Evolutionary conservation across 2,329 filamentous ascomycete species (phyloP), one percentile per base, ranked within the genome.

Genomic region (Cordyceps fumosorosea): DNA sequence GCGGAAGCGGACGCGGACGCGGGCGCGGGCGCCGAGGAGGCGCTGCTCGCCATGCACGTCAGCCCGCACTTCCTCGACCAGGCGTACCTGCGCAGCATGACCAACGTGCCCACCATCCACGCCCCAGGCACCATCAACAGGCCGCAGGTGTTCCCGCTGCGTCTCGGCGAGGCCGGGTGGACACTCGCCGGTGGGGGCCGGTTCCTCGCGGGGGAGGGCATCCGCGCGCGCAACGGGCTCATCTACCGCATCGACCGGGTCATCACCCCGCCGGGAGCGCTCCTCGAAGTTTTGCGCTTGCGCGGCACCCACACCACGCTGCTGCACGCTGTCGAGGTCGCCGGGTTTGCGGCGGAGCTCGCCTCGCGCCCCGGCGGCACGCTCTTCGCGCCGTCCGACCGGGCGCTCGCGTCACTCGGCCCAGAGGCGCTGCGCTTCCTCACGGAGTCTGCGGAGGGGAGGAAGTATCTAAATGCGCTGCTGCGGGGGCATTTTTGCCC

Each of bases 381-480:
- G 16, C 44, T 62, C 7, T 62, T 57, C n/a, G 60, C 60, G 8
- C 60, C 60, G 12, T 56, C 60, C 7, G 53, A 62, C 37, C n/a
- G 14, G 37, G 54, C 60, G 12, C 58, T 62, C 51, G 45, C 54
- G 24, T 8, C 32, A 1, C 60, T 62, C 37, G 54, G 55, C 3
- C 24, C 32, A 0, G 60, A 62, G 5, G 47, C 47, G 14, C 37
- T 62, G 11, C 32, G 5, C 2, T 62, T 58, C 14, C 55, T 62
- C 26, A 29, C 22, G 4, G 40, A 34, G 18, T 3, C 24, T 2
- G 54, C 24, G 1, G 47, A 51, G n/a, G 54, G 60, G 6, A 34
- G 24, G 2, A 0, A 3, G 3, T 62, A 62, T 7, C 18, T 62
- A 40, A 26, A 2, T 3, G 54, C 54, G 1, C 47, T 62, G 7